phyloP scores from a whole-genome alignment of 805 yeast species.

The Kazachstania viticola region DNA sequence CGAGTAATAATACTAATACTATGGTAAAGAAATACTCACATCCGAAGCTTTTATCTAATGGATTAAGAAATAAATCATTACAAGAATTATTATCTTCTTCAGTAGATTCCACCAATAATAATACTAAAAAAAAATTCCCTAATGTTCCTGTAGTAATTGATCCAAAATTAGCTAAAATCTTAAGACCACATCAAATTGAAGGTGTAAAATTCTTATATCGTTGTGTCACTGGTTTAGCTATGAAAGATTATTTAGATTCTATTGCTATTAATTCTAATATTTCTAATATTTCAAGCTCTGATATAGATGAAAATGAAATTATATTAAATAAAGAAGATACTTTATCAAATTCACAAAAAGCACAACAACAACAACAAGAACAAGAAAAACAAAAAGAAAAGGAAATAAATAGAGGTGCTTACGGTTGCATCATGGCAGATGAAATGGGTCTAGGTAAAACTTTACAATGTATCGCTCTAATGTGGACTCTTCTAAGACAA shows the following conservation, averaged over 20 bases:
- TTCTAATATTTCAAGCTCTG: background rate
- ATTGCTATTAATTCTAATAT: conserved; percentile 9
- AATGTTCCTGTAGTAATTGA: conserved; percentile 95
- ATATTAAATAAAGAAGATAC: background rate
- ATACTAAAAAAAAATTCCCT: conserved; percentile 40
- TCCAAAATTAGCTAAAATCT: conserved; percentile 68
- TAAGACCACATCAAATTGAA: conserved; percentile 93
- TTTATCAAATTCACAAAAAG: conserved; percentile 1
- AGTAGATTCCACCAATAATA: conserved; percentile 37
- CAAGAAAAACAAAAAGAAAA: conserved; percentile 1
- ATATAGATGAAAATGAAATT: background rate
- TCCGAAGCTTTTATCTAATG: conserved; percentile 23
- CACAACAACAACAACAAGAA: background rate
- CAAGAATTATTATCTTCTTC: conserved; percentile 52
- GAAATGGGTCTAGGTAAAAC: conserved; percentile 95
- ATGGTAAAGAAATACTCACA: conserved; percentile 16
- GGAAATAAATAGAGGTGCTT: conserved; percentile 53
- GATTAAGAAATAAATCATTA: conserved; percentile 42
- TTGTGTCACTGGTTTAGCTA: conserved; percentile 77
- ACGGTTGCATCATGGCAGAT: conserved; percentile 97
- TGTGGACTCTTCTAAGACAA: conserved; percentile 88
- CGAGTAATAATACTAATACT: conserved; percentile 15
- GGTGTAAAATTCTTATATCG: conserved; percentile 87
- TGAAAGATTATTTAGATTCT: conserved; percentile 26
- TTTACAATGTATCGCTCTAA: conserved; percentile 71